These are phyloP conservation scores for Prunus salicina DNA, from an alignment of 306 rosid species.

Conservation along the genomic window DNA sequence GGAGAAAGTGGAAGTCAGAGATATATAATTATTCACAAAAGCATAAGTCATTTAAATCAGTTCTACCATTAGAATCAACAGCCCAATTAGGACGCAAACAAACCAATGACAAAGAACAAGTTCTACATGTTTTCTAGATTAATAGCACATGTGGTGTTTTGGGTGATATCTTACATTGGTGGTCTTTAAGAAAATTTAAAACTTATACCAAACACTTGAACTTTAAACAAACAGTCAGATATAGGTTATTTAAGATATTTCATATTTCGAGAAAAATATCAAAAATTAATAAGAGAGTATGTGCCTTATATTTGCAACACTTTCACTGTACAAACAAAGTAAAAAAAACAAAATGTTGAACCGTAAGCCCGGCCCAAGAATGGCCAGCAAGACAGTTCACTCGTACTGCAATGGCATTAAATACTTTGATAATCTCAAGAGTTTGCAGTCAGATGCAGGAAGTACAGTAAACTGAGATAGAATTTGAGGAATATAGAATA, in stretches of 20 bases:
- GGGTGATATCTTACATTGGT: not conserved
- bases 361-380: not conserved
- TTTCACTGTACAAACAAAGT: not conserved
- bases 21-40: not conserved
- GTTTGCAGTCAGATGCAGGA: conserved; percentile 2
- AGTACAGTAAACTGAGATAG: not conserved
- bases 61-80: not conserved
- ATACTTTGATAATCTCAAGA: not conserved
- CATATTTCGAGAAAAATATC: not conserved
- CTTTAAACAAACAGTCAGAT: not conserved
- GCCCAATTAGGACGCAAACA: not conserved
- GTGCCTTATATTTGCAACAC: not conserved
- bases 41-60: not conserved
- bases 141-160: not conserved
- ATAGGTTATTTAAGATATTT: not conserved
- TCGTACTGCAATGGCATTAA: not conserved
- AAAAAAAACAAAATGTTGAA: not conserved
- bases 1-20: conserved; percentile 8
- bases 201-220: not conserved
- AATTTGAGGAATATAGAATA: not conserved
- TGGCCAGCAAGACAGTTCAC: not conserved
- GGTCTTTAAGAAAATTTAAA: not conserved
- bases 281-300: not conserved
- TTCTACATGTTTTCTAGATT: not conserved
- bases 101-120: not conserved